Conservation (phyloP, 371 early-diverging fungal genomes). For the Mucor racemosus region DNA sequence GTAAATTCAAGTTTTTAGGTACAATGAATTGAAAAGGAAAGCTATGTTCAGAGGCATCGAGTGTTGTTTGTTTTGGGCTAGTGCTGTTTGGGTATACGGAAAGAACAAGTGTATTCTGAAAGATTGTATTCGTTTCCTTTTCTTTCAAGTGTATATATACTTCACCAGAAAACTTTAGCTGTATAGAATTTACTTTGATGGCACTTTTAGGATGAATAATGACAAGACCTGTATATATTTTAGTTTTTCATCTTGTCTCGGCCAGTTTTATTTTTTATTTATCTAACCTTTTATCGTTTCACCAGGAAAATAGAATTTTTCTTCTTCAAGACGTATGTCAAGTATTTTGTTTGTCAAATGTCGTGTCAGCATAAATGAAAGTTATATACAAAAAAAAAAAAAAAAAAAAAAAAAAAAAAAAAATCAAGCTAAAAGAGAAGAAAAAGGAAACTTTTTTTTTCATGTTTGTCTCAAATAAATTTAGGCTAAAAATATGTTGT, state of each 20-base stretch:
- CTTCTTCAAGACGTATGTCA: slow-evolving; percentile 49
- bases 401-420: background rate
- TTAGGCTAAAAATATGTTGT: background rate
- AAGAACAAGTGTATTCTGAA: slow-evolving; percentile 34
- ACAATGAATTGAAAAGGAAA: slow-evolving; percentile 51
- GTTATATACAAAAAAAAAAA: background rate
- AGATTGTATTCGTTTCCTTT: slow-evolving; percentile 43
- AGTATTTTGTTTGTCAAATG: slow-evolving; percentile 34
- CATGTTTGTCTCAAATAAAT: background rate
- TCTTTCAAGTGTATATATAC: slow-evolving; percentile 42
- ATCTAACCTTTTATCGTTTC: slow-evolving; percentile 52
- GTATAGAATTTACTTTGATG: slow-evolving; percentile 50
- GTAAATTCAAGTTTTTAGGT: slow-evolving; percentile 43
- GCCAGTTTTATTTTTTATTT: background rate
- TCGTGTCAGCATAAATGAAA: slow-evolving; percentile 14
- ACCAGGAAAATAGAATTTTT: slow-evolving; percentile 57
- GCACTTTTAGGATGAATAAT: slow-evolving; percentile 45
- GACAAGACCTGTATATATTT: slow-evolving; percentile 34
- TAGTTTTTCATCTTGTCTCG: background rate
- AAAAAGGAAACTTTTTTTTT: background rate
- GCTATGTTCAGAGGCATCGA: slow-evolving; percentile 43
- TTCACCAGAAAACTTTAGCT: slow-evolving; percentile 44
- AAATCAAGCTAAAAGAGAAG: no score
- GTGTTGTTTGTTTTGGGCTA: slow-evolving; percentile 21
- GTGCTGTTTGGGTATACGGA: slow-evolving; percentile 25